Conservation (phyloP, 345 rosid species). For the Arabidopsis suecica region DNA sequence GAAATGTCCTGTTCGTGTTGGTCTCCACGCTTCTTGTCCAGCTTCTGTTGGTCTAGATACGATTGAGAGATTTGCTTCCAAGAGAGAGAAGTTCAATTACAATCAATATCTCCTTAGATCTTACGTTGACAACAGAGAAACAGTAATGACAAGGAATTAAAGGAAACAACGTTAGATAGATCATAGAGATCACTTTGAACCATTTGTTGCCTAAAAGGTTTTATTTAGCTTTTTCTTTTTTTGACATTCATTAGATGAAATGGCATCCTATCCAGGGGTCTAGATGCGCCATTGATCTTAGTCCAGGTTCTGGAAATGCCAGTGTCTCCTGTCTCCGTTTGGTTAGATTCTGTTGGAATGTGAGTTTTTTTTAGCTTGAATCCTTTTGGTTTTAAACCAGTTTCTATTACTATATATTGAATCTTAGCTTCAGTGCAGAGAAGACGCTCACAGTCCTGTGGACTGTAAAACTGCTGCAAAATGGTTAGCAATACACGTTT, state of each 20-base stretch:
- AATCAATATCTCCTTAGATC: slow-evolving; percentile 46
- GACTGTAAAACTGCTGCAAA: slow-evolving; percentile 39
- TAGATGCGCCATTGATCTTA: slow-evolving; percentile 53
- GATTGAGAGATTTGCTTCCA: slow-evolving; percentile 37
- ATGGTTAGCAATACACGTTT: slow-evolving; percentile 32
- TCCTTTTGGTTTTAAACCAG: background rate
- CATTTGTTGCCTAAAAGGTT: background rate
- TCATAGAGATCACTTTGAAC: slow-evolving; percentile 1
- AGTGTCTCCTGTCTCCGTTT: slow-evolving; percentile 29
- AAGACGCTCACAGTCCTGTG: slow-evolving; percentile 45
- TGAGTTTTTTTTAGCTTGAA: slow-evolving; percentile 18
- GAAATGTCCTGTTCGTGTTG: slow-evolving; percentile 43
- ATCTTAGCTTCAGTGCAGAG: slow-evolving; percentile 32
- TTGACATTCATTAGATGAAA: slow-evolving; percentile 57
- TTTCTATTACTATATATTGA: slow-evolving; percentile 3
- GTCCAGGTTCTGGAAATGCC: slow-evolving; percentile 21
- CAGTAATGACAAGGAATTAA: slow-evolving; percentile 22
- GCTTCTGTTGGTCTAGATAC: slow-evolving; percentile 41
- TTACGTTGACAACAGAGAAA: slow-evolving; percentile 72
- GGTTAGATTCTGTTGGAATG: slow-evolving; percentile 46
- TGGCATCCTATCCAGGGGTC: slow-evolving; percentile 92
- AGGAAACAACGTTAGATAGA: background rate
- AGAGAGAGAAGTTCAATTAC: slow-evolving; percentile 30
- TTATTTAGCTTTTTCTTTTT: background rate
- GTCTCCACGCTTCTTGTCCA: slow-evolving; percentile 17